These are phyloP conservation scores for Candida pseudoviswanathii DNA, from an alignment of 1,139 yeast species.

Conservation along the genomic window DNA sequence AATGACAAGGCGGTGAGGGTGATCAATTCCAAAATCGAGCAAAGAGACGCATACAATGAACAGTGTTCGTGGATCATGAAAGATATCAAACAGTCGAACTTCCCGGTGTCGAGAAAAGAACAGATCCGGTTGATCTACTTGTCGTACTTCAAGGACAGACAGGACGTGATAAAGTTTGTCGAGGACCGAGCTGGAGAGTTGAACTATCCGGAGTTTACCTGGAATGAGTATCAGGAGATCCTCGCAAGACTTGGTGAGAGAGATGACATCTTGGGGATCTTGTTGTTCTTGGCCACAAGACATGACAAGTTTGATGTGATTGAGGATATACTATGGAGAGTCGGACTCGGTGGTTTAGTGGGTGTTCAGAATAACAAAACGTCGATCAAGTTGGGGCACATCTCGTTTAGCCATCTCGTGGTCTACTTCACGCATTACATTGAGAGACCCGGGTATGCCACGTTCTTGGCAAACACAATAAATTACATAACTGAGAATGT, in stretches of 20 bases:
- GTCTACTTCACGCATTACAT: constrained; percentile 16
- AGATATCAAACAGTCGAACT: constrained; percentile 27
- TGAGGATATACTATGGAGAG: constrained; percentile 17
- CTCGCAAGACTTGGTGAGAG: constrained; percentile 10
- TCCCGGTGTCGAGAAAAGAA: constrained; percentile 35
- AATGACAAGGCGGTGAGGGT: not conserved
- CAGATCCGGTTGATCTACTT: constrained; percentile 31
- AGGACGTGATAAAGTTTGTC: constrained; percentile 16
- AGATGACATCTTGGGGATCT: constrained; percentile 11
- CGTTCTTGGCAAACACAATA: constrained; percentile 11
- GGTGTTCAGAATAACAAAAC: too few relatives aligned
- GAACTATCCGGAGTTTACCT: constrained; percentile 21
- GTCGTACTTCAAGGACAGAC: constrained; percentile 34
- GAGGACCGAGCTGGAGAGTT: constrained; percentile 12
- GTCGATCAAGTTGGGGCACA: constrained; percentile 11
- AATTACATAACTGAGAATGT: constrained; percentile 7
- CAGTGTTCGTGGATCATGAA: constrained; percentile 26
- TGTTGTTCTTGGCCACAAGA: constrained; percentile 30
- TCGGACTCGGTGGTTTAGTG: constrained; percentile 6
- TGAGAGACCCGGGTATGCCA: constrained; percentile 8
- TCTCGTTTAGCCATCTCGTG: constrained; percentile 18
- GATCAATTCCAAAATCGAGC: constrained; percentile 4
- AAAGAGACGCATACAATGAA: constrained; percentile 22
- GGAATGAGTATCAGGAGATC: constrained; percentile 22
- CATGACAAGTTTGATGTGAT: constrained; percentile 22